These are phyloP conservation scores for Saccharomycopsis guyanensis DNA, from an alignment of 805 yeast species.

Conservation along the genomic window DNA sequence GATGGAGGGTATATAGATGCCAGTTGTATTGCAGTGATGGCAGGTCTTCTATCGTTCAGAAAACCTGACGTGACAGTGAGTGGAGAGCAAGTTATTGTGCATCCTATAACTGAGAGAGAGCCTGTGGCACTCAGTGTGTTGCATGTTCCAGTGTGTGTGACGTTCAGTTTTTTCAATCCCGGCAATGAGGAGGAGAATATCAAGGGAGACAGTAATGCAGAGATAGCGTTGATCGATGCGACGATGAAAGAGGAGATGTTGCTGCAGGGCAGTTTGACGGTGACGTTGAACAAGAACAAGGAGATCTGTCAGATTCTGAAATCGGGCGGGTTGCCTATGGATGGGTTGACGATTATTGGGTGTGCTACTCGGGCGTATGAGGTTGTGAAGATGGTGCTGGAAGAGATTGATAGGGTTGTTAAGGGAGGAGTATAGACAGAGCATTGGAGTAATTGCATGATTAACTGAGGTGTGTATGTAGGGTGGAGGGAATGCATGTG, in stretches of 20 bases:
- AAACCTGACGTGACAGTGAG: constrained; percentile 76
- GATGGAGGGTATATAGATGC: constrained; percentile 94
- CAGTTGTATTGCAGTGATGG: constrained; percentile 83
- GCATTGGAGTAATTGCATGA: too few relatives aligned
- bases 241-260: constrained; percentile 67
- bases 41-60: constrained; percentile 73
- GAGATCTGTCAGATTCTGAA: constrained; percentile 87
- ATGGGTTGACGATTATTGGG: constrained; percentile 58
- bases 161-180: constrained; percentile 80
- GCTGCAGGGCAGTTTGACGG: constrained; percentile 71
- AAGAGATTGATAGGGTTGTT: constrained; percentile 48
- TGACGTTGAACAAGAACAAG: constrained; percentile 82
- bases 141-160: constrained; percentile 85
- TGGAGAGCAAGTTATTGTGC: constrained; percentile 49
- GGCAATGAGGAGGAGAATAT: constrained; percentile 56
- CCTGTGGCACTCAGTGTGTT: constrained; percentile 81
- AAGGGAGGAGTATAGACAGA: constrained; percentile 35
- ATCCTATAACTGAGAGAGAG: constrained; percentile 67
- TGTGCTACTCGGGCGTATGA: constrained; percentile 60
- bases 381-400: constrained; percentile 58
- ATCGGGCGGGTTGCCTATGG: constrained; percentile 84
- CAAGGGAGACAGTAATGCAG: constrained; percentile 53
- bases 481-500: too few relatives aligned
- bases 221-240: constrained; percentile 68
- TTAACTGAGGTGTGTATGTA: too few relatives aligned